These are phyloP conservation scores for Maudiozyma bulderi DNA, from an alignment of 805 yeast genomes.

Conservation along the genomic window DNA sequence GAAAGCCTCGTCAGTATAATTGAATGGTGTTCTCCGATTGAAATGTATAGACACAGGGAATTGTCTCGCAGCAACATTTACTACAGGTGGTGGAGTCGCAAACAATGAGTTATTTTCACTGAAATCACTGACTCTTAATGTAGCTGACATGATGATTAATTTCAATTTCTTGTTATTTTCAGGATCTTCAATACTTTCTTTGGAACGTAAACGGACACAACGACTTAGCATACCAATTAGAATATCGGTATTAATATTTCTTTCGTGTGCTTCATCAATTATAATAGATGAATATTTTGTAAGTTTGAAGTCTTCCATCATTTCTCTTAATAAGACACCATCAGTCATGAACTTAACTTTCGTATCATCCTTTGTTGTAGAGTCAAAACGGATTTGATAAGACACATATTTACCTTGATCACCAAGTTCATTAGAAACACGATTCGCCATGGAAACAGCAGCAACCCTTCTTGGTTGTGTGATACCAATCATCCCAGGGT, in stretches of 20 bases:
- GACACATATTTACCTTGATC: conserved; percentile 62
- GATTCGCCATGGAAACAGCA: conserved; percentile 80
- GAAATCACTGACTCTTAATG: conserved; percentile 86
- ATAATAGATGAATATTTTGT: conserved; percentile 76
- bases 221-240: conserved; percentile 91
- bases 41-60: conserved; percentile 90
- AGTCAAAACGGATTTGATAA: conserved; percentile 75
- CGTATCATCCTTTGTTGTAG: conserved; percentile 53
- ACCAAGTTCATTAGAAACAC: conserved; percentile 72
- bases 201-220: conserved; percentile 61
- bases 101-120: conserved; percentile 72
- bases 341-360: conserved; percentile 86
- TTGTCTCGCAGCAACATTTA: conserved; percentile 87
- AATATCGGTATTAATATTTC: conserved; percentile 93
- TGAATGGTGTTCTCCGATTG: conserved; percentile 63
- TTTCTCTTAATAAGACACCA: conserved; percentile 86
- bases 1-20: conserved; percentile 81
- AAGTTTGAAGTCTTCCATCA: conserved; percentile 78
- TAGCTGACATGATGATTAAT: conserved; percentile 92
- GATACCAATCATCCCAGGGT: conserved; percentile 91
- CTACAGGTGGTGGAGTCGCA: conserved; percentile 67
- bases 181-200: conserved; percentile 41
- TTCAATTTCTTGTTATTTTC: conserved; percentile 52
- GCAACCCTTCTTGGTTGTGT: conserved; percentile 96
- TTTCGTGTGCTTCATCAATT: conserved; percentile 96